These are phyloP conservation scores for Rhodotorula kratochvilovae DNA, from an alignment of 768 basidiomycete genomes.

Conservation along the genomic window DNA sequence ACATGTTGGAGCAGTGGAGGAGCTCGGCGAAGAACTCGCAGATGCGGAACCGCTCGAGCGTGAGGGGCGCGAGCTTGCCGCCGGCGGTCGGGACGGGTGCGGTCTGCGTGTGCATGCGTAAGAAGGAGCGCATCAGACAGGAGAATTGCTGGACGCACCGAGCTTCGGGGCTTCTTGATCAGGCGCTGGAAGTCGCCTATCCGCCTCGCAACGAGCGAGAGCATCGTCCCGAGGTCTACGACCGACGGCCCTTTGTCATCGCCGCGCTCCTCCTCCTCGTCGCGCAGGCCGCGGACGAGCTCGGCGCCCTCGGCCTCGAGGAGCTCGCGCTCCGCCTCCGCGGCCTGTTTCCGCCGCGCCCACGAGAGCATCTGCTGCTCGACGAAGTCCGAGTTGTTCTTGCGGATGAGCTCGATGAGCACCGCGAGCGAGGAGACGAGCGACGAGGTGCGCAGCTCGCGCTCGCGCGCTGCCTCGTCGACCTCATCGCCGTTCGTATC, in stretches of 20 bases:
- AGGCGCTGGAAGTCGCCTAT: conserved; percentile 67
- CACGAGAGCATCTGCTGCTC: conserved; percentile 62
- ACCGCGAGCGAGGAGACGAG: conserved; percentile 81
- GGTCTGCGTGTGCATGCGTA: conserved; percentile 1
- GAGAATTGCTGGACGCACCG: conserved; percentile 54
- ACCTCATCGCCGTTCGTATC: not conserved
- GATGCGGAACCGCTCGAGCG: conserved; percentile 90
- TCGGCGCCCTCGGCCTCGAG: conserved; percentile 73
- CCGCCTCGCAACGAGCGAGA: conserved; percentile 66
- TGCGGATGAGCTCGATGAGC: conserved; percentile 63
- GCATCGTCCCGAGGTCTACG: conserved; percentile 78
- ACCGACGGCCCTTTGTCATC: conserved; percentile 50
- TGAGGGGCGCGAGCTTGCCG: conserved; percentile 71
- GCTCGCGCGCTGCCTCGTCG: not conserved
- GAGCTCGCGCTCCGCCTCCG: conserved; percentile 65
- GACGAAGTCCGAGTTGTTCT: conserved; percentile 80
- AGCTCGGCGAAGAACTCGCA: conserved; percentile 96
- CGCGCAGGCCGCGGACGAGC: conserved; percentile 54
- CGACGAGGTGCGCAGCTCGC: conserved; percentile 39
- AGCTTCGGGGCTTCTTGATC: conserved; percentile 66
- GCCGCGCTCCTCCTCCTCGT: conserved; percentile 17
- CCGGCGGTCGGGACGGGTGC: conserved; percentile 68
- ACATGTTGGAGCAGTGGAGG: conserved; percentile 97
- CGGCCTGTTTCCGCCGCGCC: conserved; percentile 43
- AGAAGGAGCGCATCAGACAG: not conserved